Percentiles rank a stretch among this genome's conserved stretches.
Conservation (phyloP, 768 basidiomycete genomes). For the Candolleomyces eurysporus region DNA sequence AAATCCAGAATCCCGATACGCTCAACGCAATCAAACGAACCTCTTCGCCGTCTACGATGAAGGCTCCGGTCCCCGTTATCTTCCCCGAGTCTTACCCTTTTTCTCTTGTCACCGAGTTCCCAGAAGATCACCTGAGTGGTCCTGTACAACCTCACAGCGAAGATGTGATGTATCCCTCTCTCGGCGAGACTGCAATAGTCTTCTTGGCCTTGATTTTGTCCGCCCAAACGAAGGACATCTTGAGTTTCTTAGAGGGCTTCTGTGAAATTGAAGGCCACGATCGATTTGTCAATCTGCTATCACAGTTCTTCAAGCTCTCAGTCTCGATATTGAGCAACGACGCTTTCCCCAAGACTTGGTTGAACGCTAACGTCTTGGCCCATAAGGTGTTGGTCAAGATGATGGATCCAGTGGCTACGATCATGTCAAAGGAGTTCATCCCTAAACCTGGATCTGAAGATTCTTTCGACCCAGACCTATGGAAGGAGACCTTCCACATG, state of each 20-base stretch:
- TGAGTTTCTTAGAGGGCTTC: slow-evolving; percentile 73
- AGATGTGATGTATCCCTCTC: slow-evolving; percentile 62
- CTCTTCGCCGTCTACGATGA: slow-evolving; percentile 55
- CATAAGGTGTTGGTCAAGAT: slow-evolving; percentile 88
- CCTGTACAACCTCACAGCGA: slow-evolving; percentile 35
- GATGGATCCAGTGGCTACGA: slow-evolving; percentile 74
- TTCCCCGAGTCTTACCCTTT: slow-evolving; percentile 97
- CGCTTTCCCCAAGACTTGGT: slow-evolving; percentile 87
- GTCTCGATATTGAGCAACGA: slow-evolving; percentile 82
- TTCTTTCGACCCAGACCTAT: slow-evolving; percentile 73
- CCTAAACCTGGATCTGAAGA: slow-evolving; percentile 61
- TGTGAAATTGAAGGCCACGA: slow-evolving; percentile 90
- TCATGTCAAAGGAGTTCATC: slow-evolving; percentile 81
- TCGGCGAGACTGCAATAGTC: slow-evolving; percentile 86
- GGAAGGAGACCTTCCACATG: slow-evolving; percentile 81
- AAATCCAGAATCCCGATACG: slow-evolving; percentile 69
- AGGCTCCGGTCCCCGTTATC: slow-evolving; percentile 65
- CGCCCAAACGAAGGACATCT: slow-evolving; percentile 74
- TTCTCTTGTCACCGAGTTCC: slow-evolving; percentile 52
- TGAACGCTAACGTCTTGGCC: slow-evolving; percentile 86
- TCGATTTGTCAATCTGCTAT: slow-evolving; percentile 66
- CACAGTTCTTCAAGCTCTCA: slow-evolving; percentile 78
- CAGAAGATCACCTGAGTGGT: slow-evolving; percentile 16
- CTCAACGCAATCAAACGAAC: slow-evolving; percentile 68
- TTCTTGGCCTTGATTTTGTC: slow-evolving; percentile 79